Percentiles rank a stretch among this genome's conserved stretches.
These are phyloP conservation scores for Carex parvula DNA, from an alignment of 176 grass and related monocot species.

Conservation along the genomic window DNA sequence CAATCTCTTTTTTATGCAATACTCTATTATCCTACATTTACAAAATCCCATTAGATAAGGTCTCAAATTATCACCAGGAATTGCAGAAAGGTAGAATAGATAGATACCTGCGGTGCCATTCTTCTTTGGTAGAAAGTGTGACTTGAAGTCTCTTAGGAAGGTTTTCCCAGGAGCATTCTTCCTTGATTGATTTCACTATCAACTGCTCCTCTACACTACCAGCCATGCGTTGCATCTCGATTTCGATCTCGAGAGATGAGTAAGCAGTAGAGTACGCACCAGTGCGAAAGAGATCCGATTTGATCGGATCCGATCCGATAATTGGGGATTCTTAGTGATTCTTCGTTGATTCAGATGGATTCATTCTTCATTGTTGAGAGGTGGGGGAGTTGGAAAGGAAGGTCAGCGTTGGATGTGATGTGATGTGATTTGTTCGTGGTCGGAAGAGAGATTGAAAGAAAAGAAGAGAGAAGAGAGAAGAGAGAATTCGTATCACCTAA, in stretches of 20 bases:
- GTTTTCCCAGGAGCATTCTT: constrained; percentile 80
- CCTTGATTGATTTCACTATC: constrained; percentile 79
- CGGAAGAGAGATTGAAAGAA: too few species aligned
- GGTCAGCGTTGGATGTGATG: too few species aligned
- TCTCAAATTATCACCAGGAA: neutral
- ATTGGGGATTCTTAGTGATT: too few species aligned
- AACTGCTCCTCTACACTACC: constrained; percentile 81
- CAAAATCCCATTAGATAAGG: neutral
- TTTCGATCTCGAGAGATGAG: too few species aligned
- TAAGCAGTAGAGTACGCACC: neutral
- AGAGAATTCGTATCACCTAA: too few species aligned
- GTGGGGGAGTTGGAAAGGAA: too few species aligned
- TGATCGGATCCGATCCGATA: too few species aligned
- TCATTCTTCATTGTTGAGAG: too few species aligned
- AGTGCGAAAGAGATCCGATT: too few species aligned
- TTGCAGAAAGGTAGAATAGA: neutral
- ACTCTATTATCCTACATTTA: constrained; percentile 59
- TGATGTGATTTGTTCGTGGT: too few species aligned
- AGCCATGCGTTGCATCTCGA: constrained; percentile 31
- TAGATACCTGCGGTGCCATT: constrained; percentile 77
- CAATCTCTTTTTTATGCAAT: constrained; percentile 77
- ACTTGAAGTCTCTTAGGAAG: constrained; percentile 85
- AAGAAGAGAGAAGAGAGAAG: too few species aligned
- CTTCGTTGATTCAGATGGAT: too few species aligned
- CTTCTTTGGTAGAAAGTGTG: constrained; percentile 62